Conservation (phyloP, 106 monocot genomes). For the Ottelia alismoides region DNA sequence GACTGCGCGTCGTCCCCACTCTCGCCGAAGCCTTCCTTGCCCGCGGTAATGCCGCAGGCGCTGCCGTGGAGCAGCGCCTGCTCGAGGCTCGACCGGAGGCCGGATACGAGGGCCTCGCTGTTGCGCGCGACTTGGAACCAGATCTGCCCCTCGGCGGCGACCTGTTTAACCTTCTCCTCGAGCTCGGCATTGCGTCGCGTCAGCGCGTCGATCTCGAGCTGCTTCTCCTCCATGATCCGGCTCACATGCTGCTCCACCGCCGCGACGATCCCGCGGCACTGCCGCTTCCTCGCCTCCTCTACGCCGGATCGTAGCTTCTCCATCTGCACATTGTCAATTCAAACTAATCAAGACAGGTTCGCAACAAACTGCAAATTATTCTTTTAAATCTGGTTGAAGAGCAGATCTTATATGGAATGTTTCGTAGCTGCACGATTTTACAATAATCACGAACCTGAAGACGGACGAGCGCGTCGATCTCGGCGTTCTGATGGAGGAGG, state of each 20-base stretch:
- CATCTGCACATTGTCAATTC: too few species aligned
- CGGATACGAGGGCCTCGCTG: conserved; percentile 3
- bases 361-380: background rate
- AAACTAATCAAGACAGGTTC: too few species aligned
- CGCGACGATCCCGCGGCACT: background rate
- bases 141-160: conserved; percentile 8
- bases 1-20: conserved; percentile 33
- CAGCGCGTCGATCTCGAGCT: conserved; percentile 2
- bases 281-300: conserved; percentile 3
- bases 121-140: conserved; percentile 4
- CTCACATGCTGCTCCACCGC: background rate
- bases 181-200: conserved; percentile 4
- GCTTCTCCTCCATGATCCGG: conserved; percentile 1
- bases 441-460: background rate
- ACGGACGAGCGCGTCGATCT: conserved; percentile 28
- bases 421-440: too few species aligned
- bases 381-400: background rate
- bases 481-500: conserved; percentile 21
- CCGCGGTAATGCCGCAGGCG: background rate
- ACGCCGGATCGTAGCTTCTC: background rate
- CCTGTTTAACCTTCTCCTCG: conserved; percentile 8
- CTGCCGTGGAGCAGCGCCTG: conserved; percentile 3
- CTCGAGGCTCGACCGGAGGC: conserved; percentile 4
- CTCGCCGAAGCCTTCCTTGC: background rate
- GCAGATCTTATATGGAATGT: too few species aligned